Evolutionary conservation across 106 monocot genomes (phyloP).

Genomic region (Acanthochlamys bracteata): DNA sequence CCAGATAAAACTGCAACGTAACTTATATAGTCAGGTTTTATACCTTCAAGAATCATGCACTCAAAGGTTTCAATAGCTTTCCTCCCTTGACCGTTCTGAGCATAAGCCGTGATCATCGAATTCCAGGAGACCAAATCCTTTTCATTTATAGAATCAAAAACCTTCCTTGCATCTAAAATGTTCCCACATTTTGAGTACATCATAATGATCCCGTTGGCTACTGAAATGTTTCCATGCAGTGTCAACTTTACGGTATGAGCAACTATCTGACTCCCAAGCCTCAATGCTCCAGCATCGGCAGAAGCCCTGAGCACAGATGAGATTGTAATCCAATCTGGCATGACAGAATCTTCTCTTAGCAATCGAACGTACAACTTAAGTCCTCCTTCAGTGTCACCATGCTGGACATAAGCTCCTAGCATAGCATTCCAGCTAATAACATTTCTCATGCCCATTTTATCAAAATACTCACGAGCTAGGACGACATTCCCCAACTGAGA

Average conservation of each 20-base stretch:
- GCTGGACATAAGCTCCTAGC: slow-evolving; percentile 52
- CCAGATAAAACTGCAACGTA: slow-evolving; percentile 76
- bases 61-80: slow-evolving; percentile 65
- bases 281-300: slow-evolving; percentile 52
- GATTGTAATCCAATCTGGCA: slow-evolving; percentile 84
- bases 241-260: slow-evolving; percentile 43
- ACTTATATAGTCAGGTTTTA: slow-evolving; percentile 68
- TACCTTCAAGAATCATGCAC: slow-evolving; percentile 37
- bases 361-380: slow-evolving; percentile 54
- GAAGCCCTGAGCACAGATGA: slow-evolving; percentile 53
- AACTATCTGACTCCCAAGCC: slow-evolving; percentile 57
- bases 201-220: slow-evolving; percentile 59
- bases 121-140: slow-evolving; percentile 95
- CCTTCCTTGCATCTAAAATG: slow-evolving; percentile 47
- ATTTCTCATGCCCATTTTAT: slow-evolving; percentile 56
- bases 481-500: slow-evolving; percentile 50
- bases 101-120: slow-evolving; percentile 80
- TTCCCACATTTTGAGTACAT: slow-evolving; percentile 87
- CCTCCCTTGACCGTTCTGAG: slow-evolving; percentile 77
- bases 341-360: slow-evolving; percentile 47
- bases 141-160: slow-evolving; percentile 46
- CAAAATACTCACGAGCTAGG: slow-evolving; percentile 50
- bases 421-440: slow-evolving; percentile 85
- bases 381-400: slow-evolving; percentile 57
- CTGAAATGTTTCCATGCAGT: slow-evolving; percentile 38